A percentile compares a stretch with the other conserved stretches of the same genome.
These are phyloP conservation scores for Penicillium sp. DNA, from an alignment of 2,329 filamentous ascomycete species.

Conservation along the genomic window DNA sequence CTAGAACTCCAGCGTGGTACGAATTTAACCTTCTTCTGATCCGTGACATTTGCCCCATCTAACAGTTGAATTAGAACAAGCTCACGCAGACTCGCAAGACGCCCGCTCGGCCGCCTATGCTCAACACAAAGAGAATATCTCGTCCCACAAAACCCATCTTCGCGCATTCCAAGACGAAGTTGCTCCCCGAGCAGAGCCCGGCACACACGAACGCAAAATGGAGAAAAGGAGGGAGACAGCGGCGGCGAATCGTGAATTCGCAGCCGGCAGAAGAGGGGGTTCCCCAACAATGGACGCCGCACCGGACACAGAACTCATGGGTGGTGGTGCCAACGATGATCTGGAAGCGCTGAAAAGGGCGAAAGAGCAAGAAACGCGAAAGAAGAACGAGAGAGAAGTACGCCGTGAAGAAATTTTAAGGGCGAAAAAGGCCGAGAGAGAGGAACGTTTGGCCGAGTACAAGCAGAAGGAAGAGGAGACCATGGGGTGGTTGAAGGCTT, in stretches of 20 bases:
- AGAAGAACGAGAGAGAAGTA: conserved; percentile 80
- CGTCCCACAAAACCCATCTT: conserved; percentile 36
- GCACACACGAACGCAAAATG: conserved; percentile 74
- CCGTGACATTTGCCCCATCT: not conserved
- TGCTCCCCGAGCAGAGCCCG: conserved; percentile 74
- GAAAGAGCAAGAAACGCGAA: conserved; percentile 62
- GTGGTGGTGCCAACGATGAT: conserved; percentile 55
- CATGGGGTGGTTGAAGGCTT: conserved; percentile 71
- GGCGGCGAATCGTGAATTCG: conserved; percentile 69
- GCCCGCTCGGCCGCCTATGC: conserved; percentile 25
- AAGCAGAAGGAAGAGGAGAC: conserved; percentile 77
- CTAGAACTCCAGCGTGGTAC: conserved; percentile 55
- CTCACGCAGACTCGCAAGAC: conserved; percentile 26
- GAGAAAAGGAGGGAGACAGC: conserved; percentile 78
- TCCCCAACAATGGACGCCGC: conserved; percentile 60
- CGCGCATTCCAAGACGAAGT: conserved; percentile 62
- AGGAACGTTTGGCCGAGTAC: conserved; percentile 68
- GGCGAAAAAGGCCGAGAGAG: conserved; percentile 72
- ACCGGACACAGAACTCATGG: conserved; percentile 72
- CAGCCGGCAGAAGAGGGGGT: conserved; percentile 54
- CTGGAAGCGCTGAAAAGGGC: conserved; percentile 62
- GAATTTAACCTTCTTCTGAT: not conserved
- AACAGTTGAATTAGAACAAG: conserved; percentile 22
- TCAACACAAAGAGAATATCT: conserved; percentile 50
- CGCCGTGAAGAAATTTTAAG: conserved; percentile 74